Conservation (phyloP, 2,329 filamentous ascomycete species). For the Trichoderma harzianum region DNA sequence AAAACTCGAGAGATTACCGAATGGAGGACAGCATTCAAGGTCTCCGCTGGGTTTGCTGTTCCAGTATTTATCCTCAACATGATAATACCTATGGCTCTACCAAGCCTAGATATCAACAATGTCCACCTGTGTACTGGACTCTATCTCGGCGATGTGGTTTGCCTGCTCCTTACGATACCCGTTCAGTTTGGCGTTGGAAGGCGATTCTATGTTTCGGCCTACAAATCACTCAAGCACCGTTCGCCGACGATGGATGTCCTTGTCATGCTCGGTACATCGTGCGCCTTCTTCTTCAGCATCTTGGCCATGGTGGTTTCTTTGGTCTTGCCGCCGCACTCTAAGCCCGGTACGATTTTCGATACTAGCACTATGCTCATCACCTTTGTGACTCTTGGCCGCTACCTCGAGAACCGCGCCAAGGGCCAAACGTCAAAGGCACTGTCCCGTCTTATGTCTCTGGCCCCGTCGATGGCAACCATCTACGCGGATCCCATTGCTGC, state of each 20-base stretch:
- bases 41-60: conserved; percentile 76
- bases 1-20: conserved; percentile 96
- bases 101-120: conserved; percentile 71
- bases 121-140: conserved; percentile 67
- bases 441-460: conserved; percentile 89
- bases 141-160: conserved; percentile 84
- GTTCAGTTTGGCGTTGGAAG: conserved; percentile 95
- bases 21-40: conserved; percentile 78
- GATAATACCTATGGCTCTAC: conserved; percentile 84
- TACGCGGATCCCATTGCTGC: conserved; percentile 92
- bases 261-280: conserved; percentile 87
- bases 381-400: conserved; percentile 87
- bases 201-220: conserved; percentile 92
- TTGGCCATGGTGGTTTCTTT: conserved; percentile 83
- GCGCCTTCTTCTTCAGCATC: conserved; percentile 93
- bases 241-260: conserved; percentile 98
- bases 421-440: conserved; percentile 94
- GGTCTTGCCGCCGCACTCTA: conserved; percentile 67
- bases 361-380: conserved; percentile 98
- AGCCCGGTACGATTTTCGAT: conserved; percentile 89
- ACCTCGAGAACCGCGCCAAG: conserved; percentile 90
- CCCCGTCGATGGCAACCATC: conserved; percentile 95
- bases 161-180: conserved; percentile 79
- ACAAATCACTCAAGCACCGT: conserved; percentile 83
- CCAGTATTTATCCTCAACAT: conserved; percentile 93